Base-by-base conservation (phyloP, 169 alveolate species). In the Plasmodium coatneyi region DNA sequence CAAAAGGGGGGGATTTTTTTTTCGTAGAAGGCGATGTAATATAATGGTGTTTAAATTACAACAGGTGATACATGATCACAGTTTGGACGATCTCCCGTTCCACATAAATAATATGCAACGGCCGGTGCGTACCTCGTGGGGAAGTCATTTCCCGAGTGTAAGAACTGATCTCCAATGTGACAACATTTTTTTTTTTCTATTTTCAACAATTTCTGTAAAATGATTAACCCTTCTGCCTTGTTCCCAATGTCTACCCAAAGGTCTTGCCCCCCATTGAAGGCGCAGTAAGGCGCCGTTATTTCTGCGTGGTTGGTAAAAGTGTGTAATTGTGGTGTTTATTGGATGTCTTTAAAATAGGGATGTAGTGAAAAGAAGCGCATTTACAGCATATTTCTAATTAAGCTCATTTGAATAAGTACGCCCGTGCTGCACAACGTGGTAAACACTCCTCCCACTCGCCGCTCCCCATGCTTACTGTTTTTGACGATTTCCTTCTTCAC, bases 171-270 rank as follows among this genome's bases (percentile, higher is more conserved):
- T 32, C 96, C 96, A n/a, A 92, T 89, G 84, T 92, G 96, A 28
- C 92, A 92, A 82, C 96, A 95, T 36, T 95, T 76, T 25, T 49
- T 41, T 10, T 95, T 92, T 5, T 56, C 28, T 22, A 95, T 91
- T 28, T 81, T 76, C 4, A 92, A 39, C 70, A 82, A 71, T 25
- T 80, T 81, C 74, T 95, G 95, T 66, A 95, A 89, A 49, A 81
- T 60, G 82, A 86, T 80, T 34, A 95, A 83, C 66, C 95, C 96
- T 54, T 87, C 96, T 10, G 93, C 93, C 60, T 92, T 95, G 71
- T 95, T 95, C 6, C 96, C 96, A 36, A 87, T 72, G 72, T 95
- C 96, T 7, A 92, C 95, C 96, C 96, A 95, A 41, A 92, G 80
- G 76, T 95, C 96, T 32, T 92, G 90, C 30, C 96, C 96, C 25